Conservation (phyloP, 257 asterid species). For the Anisodus tanguticus region DNA sequence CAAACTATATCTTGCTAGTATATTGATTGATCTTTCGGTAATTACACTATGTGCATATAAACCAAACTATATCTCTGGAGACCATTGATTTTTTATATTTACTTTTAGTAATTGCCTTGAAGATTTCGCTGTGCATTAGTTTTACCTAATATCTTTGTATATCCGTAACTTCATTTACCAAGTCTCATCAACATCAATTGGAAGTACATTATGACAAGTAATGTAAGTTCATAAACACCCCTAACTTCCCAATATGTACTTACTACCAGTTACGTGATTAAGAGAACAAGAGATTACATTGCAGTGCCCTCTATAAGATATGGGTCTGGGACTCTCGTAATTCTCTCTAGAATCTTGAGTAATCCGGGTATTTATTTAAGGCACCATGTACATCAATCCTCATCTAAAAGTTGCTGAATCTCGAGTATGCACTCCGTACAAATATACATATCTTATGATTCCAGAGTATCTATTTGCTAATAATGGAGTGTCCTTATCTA, state of each 20-base stretch:
- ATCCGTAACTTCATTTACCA: too few species aligned
- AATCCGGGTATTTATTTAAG: background rate
- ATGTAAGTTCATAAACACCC: too few species aligned
- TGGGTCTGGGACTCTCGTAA: background rate
- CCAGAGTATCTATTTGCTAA: background rate
- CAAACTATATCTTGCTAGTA: background rate
- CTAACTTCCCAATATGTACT: too few species aligned
- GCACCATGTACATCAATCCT: background rate
- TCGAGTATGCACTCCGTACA: background rate
- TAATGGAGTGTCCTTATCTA: background rate
- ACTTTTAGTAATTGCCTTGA: background rate
- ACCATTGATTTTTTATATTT: background rate
- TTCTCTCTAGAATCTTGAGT: background rate
- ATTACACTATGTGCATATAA: background rate
- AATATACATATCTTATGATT: background rate
- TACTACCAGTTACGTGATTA: too few species aligned
- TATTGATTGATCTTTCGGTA: background rate
- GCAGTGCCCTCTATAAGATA: too few species aligned
- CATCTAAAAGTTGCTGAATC: background rate
- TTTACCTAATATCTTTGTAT: too few species aligned
- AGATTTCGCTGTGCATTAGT: too few species aligned
- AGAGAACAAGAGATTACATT: too few species aligned
- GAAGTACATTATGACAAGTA: too few species aligned
- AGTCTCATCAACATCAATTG: too few species aligned
- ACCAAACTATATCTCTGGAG: background rate